A percentile compares a stretch with the other conserved stretches of the same genome.
Evolutionary conservation across 2,329 filamentous ascomycete species (phyloP).

Genomic region (Penicillium sclerotigenum): DNA sequence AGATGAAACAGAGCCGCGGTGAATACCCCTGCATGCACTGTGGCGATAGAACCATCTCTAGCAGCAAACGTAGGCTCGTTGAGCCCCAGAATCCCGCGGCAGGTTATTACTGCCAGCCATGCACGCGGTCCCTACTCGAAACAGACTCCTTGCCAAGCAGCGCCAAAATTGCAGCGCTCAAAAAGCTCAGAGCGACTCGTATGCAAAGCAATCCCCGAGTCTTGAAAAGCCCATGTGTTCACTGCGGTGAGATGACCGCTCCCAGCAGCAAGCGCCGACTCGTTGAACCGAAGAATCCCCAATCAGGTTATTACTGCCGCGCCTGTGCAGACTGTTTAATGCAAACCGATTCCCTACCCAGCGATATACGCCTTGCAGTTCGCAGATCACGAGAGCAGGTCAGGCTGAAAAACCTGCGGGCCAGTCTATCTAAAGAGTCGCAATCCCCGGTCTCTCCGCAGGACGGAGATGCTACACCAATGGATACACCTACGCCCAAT

Average conservation of each 20-base stretch:
- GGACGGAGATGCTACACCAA: neutral
- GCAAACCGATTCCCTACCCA: neutral
- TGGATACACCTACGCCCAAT: neutral
- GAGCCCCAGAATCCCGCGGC: constrained; percentile 1
- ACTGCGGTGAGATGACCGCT: constrained; percentile 1
- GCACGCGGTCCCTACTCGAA: neutral
- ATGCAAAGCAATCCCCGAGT: neutral
- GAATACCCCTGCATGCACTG: constrained; percentile 5
- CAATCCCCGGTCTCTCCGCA: neutral
- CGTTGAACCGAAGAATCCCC: neutral
- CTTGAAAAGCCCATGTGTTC: neutral
- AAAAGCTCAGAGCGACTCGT: neutral
- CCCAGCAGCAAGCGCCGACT: constrained; percentile 9
- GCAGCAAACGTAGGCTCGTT: constrained; percentile 4
- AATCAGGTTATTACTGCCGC: constrained; percentile 7
- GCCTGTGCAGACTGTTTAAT: neutral
- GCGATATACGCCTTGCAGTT: neutral
- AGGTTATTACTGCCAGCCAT: constrained; percentile 8
- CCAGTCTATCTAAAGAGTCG: neutral
- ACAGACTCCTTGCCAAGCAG: neutral
- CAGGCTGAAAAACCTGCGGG: neutral
- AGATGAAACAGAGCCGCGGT: constrained; percentile 6
- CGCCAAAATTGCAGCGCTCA: neutral
- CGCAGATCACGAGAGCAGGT: constrained; percentile 3
- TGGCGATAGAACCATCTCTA: constrained; percentile 2